These are phyloP conservation scores for Xylaria hypoxylon DNA, from an alignment of 2,329 filamentous ascomycete species.

Conservation along the genomic window DNA sequence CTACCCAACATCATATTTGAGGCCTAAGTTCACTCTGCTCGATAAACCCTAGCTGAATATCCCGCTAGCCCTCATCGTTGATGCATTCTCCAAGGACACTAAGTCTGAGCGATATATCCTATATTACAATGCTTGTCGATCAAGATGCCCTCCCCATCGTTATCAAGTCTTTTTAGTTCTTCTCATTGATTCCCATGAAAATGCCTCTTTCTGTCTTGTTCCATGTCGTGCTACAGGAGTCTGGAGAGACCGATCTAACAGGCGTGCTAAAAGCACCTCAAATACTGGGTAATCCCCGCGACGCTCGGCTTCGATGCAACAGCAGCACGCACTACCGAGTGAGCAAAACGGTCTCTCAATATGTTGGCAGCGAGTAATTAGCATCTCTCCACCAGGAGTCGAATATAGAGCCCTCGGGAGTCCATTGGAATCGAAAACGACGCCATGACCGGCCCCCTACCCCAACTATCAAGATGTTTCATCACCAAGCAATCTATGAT, in stretches of 20 bases:
- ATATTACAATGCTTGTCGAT: background rate
- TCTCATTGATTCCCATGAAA: background rate
- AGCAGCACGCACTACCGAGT: background rate
- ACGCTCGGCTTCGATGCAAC: background rate
- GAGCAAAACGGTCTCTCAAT: background rate
- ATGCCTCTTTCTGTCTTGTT: background rate
- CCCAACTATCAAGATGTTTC: background rate
- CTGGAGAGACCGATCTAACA: background rate
- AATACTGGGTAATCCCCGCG: background rate
- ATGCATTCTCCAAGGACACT: background rate
- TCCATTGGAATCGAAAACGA: background rate
- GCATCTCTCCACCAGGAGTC: background rate
- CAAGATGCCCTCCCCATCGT: background rate
- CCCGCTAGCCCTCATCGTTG: background rate
- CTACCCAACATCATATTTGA: no score
- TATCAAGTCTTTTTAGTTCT: background rate
- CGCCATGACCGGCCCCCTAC: background rate
- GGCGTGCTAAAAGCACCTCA: background rate
- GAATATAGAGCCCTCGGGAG: background rate
- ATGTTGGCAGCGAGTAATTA: background rate
- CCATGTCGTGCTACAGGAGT: background rate
- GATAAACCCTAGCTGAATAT: background rate
- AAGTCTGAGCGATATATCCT: background rate
- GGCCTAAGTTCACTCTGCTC: background rate
- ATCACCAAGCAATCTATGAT: constrained; percentile 6